Base-by-base conservation (phyloP, 306 rosid species). In the Gleditsia sinensis region DNA sequence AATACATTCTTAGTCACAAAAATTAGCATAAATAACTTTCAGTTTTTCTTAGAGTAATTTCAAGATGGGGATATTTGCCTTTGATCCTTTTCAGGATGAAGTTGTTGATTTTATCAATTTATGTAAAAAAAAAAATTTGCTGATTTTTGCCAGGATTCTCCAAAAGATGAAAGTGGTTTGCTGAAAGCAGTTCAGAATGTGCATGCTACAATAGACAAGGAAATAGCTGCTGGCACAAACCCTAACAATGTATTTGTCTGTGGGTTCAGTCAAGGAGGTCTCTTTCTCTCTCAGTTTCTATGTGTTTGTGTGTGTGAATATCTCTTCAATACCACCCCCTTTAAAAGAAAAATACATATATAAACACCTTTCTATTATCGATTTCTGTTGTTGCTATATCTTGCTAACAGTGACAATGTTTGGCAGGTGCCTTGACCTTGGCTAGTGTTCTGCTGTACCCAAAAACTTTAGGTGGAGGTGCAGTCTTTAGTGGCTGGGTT, bases 181-280 rank as follows among this genome's bases (percentile, higher is more conserved):
- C 88, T 91, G 75, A 86, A 86, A 83, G 96, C 96, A 33, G 96
- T 94, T 77, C 83, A 55, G 70, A 84, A 81, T 64, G 96, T 94
- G 39, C 96, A 94, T 80, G 88, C 94, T 67, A 85, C 83, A 53
- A 89, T 89, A 77, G 96, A 94, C 86, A 88, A 84, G 86, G 96
- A 88, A 83, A 84, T 91, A 77, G 94, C 91, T 56, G 82, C 88
- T 71, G 97, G 96, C 76, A 83, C 84, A 67, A 82, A 82, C 79
- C 98, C 97, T 36, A 86, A 75, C 43, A 88, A 94, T 55, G 81
- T 94, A 63, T 91, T 91, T 72, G 78, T 93, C 72, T 93, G 98
- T 50, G 98, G 98, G 80, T 85, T 93, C 79, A 93, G 98, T 74
- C 97, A 93, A 89, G 96, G 97, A 88, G 98, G 97, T 91, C 45